Base-by-base conservation (phyloP, 2,329 filamentous ascomycete genomes). In the Phaeophleospora eucalypticola region DNA sequence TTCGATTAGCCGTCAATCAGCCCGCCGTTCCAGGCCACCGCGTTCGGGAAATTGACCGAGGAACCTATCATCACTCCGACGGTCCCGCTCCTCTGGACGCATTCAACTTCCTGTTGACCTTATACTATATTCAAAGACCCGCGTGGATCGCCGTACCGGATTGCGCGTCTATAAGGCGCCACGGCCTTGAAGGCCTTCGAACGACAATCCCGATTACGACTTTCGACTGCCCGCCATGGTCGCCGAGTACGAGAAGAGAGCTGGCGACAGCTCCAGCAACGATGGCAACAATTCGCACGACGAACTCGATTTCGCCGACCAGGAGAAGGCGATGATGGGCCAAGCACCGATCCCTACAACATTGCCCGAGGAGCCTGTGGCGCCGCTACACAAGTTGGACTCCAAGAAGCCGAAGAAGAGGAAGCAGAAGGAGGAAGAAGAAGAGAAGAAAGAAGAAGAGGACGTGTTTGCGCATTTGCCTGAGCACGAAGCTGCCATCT, bases 401-500 rank as follows among this genome's bases (percentile, higher is more conserved):
- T 60, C 58, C n/a, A n/a, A n/a, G 19, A 54, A 40, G 45, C 24
- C 24, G 24, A 6, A 12, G 24, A 6, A 29, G 24, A 29, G 12
- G 29, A 41, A 35, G 2, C 15, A 17, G 36, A 33, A 39, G 44
- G 52, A 36, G n/a, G n/a, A n/a, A n/a, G n/a, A n/a, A n/a, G n/a
- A 54, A n/a, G 49, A 56, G 18, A 52, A 56, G 21, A 50, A 41
- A 36, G 44, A 59, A 24, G 51, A 58, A 16, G 54, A 60, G 10
- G 65, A 69, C 53, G 58, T 59, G 1, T 63, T 68, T 29, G 57
- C 56, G 38, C 67, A 69, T 54, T 52, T 70, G 14, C 66, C 68
- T 8, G 64, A 66, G 33, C 61, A 68, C 34, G 68, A 70, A 49
- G 60, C 59, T 14, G 57, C 53, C 3, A 61, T 70, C 18, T 33